A percentile compares a stretch with the other conserved stretches of the same genome.
These are phyloP conservation scores for Mucor piriformis DNA, from an alignment of 371 early-diverging fungal species.

Conservation along the genomic window DNA sequence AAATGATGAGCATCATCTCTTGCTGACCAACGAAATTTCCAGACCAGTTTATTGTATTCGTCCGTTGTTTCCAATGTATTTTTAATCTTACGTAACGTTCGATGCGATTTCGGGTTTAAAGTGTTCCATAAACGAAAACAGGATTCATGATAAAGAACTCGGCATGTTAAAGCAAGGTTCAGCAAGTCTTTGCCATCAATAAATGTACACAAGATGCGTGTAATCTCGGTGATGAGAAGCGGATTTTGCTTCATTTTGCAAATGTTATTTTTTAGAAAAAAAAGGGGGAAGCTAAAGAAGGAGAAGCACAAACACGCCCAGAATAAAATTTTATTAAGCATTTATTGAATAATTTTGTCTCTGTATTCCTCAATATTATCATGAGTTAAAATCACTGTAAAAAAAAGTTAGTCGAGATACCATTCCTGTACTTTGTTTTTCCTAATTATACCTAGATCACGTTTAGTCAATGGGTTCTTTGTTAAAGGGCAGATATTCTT, in stretches of 20 bases:
- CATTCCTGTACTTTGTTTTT: not conserved
- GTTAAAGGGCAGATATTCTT: slow-evolving; percentile 92
- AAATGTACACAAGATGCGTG: slow-evolving; percentile 35
- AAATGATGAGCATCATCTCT: slow-evolving; percentile 26
- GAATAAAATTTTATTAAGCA: not conserved
- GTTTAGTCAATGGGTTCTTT: slow-evolving; percentile 88
- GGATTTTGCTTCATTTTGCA: slow-evolving; percentile 27
- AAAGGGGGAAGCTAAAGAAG: not conserved
- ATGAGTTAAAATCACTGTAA: slow-evolving; percentile 32
- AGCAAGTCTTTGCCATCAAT: slow-evolving; percentile 37
- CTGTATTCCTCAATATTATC: slow-evolving; percentile 41
- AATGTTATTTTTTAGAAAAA: not conserved
- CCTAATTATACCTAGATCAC: slow-evolving; percentile 66
- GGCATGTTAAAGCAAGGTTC: slow-evolving; percentile 40
- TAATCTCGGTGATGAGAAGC: slow-evolving; percentile 46
- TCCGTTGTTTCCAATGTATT: slow-evolving; percentile 35
- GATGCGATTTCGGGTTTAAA: slow-evolving; percentile 39
- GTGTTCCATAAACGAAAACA: slow-evolving; percentile 39
- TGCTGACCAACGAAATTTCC: slow-evolving; percentile 36
- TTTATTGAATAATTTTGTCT: slow-evolving; percentile 32
- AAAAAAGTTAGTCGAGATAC: not conserved
- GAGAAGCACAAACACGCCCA: not conserved
- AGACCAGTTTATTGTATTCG: slow-evolving; percentile 33
- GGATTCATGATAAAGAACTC: slow-evolving; percentile 31
- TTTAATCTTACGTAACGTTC: slow-evolving; percentile 40